Evolutionary conservation across 345 rosid species (phyloP).

Genomic region (Euphorbia pulcherrima): DNA sequence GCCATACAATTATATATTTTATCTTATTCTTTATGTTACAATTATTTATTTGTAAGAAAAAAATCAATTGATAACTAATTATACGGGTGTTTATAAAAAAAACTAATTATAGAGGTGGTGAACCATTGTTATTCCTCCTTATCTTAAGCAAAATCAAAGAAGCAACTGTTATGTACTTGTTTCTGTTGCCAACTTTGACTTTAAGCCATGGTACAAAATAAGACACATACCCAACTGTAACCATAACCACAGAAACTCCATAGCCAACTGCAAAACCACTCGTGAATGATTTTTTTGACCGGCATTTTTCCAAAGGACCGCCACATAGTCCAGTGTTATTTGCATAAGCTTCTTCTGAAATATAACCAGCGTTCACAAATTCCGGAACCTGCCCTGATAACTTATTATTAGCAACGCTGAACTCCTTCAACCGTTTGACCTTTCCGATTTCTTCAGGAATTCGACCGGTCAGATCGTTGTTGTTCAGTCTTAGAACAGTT

Average conservation of each 20-base stretch:
- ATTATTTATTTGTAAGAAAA: too few relatives aligned
- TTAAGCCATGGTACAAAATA: conserved; percentile 6
- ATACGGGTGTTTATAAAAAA: too few relatives aligned
- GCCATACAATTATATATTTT: too few relatives aligned
- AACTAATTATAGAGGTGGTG: too few relatives aligned
- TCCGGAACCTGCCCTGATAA: conserved; percentile 25
- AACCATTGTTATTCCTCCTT: too few relatives aligned
- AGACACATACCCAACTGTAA: not conserved
- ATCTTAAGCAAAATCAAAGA: not conserved
- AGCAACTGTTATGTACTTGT: not conserved
- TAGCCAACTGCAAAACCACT: conserved; percentile 13
- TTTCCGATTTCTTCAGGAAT: conserved; percentile 18
- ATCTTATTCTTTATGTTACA: too few relatives aligned
- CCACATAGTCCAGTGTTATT: conserved; percentile 19
- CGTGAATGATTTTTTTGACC: not conserved
- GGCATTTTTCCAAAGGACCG: not conserved
- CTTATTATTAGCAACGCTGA: conserved; percentile 25
- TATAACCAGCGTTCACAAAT: not conserved
- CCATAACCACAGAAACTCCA: not conserved
- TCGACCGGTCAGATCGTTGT: conserved; percentile 23
- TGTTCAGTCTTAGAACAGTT: conserved; percentile 18
- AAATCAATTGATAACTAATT: too few relatives aligned
- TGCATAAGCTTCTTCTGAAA: conserved; percentile 10
- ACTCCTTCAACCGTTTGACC: conserved; percentile 14
- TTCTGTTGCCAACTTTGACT: not conserved